phyloP scores from a whole-genome alignment of 371 early-diverging fungal genomes.

The Nematocida ironsii region DNA sequence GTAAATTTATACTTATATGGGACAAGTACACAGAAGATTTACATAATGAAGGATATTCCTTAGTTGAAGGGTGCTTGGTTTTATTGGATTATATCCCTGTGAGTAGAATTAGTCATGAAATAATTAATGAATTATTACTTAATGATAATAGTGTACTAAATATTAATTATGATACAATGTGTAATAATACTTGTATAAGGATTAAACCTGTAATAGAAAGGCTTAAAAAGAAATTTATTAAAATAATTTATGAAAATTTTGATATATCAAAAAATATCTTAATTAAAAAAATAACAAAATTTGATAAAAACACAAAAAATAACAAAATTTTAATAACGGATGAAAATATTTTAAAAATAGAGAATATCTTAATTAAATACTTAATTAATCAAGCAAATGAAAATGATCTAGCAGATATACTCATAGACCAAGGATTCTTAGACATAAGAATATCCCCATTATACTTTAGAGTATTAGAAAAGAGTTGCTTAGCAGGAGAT shows the following conservation, averaged over 20 bases:
- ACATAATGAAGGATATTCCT: conserved; percentile 13
- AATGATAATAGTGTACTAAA: no score
- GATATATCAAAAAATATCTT: no score
- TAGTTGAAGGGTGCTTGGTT: conserved; percentile 5
- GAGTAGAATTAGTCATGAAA: background rate
- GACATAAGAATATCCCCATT: conserved; percentile 6
- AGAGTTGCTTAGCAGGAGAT: background rate
- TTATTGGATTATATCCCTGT: conserved; percentile 30
- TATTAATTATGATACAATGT: no score
- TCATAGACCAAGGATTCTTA: background rate
- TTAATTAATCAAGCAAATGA: conserved; percentile 1
- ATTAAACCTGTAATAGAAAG: no score
- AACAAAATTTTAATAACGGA: no score
- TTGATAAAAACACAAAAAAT: no score
- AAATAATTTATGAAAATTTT: no score
- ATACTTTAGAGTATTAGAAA: conserved; percentile 11
- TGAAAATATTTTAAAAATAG: background rate
- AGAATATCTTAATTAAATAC: background rate
- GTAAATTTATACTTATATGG: no score
- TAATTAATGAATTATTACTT: background rate
- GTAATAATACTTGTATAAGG: no score
- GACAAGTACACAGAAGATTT: no score
- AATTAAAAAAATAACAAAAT: no score
- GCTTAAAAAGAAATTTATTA: no score
- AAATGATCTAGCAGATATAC: background rate